Base-by-base conservation (phyloP, 2,329 filamentous ascomycete genomes). In the Cladorrhinum sp. region DNA sequence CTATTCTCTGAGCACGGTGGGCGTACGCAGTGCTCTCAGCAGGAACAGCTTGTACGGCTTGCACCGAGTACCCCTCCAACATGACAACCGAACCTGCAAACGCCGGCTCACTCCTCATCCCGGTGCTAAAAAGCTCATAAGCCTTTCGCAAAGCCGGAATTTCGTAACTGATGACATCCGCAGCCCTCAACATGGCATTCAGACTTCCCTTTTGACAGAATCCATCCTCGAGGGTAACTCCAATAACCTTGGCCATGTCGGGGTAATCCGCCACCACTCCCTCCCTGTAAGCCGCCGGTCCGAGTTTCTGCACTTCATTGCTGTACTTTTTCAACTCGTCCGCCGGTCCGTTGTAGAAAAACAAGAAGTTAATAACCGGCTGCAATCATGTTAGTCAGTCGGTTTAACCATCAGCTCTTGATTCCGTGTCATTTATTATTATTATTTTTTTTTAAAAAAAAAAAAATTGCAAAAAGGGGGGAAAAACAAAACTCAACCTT, bases 1-100 rank as follows among this genome's bases (percentile, higher is more conserved):
- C 6, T 1, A 60, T 3, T 1, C 46, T 58, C 1, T 60, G 18
- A 1, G 46, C 36, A 1, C 61, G 58, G 20, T 50, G 58, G n/a
- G 61, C 49, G 26, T 39, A 65, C 1, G 63, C 63, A 4, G 61
- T 59, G 30, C 56, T 61, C 36, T 57, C 54, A 10, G 42, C 52
- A 14, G 55, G 58, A 0, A 65, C 53, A 0, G 30, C 49, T 2
- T 59, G 50, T 0, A 65, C 58, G 0, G 51, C 61, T 20, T 63
- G 58, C 1, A 56, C 57, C 8, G 58, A 53, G 33, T 65, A 65
- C 1, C 61, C 59, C 36, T 65, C 63, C 1, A 63, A 48, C 8
- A 61, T 46, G 20, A 54, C 33, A 26, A 57, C 24, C 52, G 61
- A 61, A n/a, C 21, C n/a, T 9, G 50, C 49, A n/a, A 65, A 39